These are phyloP conservation scores for Erythrophleum fordii DNA, from an alignment of 306 rosid genomes.

Conservation along the genomic window DNA sequence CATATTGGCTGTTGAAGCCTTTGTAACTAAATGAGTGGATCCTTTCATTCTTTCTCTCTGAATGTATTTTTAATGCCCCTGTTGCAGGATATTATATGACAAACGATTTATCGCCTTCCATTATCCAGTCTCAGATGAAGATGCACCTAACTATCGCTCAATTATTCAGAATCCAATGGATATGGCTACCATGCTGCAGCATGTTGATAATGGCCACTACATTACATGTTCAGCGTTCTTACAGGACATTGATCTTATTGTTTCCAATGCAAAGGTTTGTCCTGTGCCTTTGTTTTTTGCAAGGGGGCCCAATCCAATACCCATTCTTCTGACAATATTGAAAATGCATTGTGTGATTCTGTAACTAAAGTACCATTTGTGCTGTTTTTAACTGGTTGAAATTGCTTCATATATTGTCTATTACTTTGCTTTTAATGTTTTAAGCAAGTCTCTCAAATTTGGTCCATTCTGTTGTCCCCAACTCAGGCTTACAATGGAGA, in stretches of 20 bases:
- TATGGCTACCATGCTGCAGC: slow-evolving; percentile 82
- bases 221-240: slow-evolving; percentile 72
- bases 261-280: slow-evolving; percentile 91
- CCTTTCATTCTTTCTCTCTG: background rate
- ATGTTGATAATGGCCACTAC: slow-evolving; percentile 90
- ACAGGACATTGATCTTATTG: slow-evolving; percentile 90
- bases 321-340: background rate
- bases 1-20: background rate
- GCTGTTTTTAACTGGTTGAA: slow-evolving; percentile 30
- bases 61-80: background rate
- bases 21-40: background rate
- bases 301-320: slow-evolving; percentile 4
- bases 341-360: slow-evolving; percentile 13
- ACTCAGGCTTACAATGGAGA: slow-evolving; percentile 88
- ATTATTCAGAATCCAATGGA: slow-evolving; percentile 96
- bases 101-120: slow-evolving; percentile 92
- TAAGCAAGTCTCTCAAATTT: slow-evolving; percentile 32
- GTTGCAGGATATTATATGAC: slow-evolving; percentile 88
- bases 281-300: background rate
- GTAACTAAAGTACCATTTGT: slow-evolving; percentile 5
- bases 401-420: slow-evolving; percentile 15
- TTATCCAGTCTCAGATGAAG: slow-evolving; percentile 92
- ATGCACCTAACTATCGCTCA: slow-evolving; percentile 93
- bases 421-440: slow-evolving; percentile 9
- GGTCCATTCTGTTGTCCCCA: slow-evolving; percentile 40